Conservation (phyloP, 805 yeast genomes). For the Saccharomycopsis oosterbeekiorum region DNA sequence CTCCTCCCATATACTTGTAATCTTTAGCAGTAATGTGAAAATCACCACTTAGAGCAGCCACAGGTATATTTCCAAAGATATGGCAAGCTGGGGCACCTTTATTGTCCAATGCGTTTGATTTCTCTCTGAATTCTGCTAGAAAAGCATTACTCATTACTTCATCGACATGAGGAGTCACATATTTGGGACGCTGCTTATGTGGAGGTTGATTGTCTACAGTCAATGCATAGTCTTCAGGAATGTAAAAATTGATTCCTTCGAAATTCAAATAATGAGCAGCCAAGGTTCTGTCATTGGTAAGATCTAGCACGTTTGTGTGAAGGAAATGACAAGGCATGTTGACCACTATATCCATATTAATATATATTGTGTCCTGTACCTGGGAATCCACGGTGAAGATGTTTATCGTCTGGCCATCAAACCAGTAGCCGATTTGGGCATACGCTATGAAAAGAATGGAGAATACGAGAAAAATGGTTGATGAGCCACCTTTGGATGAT, state of each 20-base stretch:
- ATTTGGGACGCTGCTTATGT: background rate
- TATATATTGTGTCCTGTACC: constrained; percentile 44
- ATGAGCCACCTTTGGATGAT: constrained; percentile 67
- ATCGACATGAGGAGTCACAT: constrained; percentile 51
- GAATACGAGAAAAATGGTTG: constrained; percentile 56
- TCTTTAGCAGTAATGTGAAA: constrained; percentile 78
- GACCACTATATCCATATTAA: constrained; percentile 73
- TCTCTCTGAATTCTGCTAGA: constrained; percentile 51
- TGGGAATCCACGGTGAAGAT: constrained; percentile 65
- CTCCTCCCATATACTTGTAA: constrained; percentile 42
- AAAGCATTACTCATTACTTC: constrained; percentile 56
- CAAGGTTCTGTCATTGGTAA: constrained; percentile 64
- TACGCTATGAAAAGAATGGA: constrained; percentile 61
- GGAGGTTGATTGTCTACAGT: constrained; percentile 32
- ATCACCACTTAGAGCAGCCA: constrained; percentile 78
- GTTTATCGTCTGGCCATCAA: constrained; percentile 74
- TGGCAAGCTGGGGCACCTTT: constrained; percentile 75
- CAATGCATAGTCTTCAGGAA: constrained; percentile 41
- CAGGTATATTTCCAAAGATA: constrained; percentile 72
- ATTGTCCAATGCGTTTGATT: constrained; percentile 27
- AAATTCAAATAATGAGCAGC: constrained; percentile 69
- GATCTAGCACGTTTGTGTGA: constrained; percentile 68
- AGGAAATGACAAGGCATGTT: constrained; percentile 75
- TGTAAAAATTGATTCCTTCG: constrained; percentile 50
- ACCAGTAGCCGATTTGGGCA: constrained; percentile 74